Percentiles rank a stretch among this genome's conserved stretches.
Conservation (phyloP, 768 basidiomycete genomes). For the Cyathus striatus region DNA sequence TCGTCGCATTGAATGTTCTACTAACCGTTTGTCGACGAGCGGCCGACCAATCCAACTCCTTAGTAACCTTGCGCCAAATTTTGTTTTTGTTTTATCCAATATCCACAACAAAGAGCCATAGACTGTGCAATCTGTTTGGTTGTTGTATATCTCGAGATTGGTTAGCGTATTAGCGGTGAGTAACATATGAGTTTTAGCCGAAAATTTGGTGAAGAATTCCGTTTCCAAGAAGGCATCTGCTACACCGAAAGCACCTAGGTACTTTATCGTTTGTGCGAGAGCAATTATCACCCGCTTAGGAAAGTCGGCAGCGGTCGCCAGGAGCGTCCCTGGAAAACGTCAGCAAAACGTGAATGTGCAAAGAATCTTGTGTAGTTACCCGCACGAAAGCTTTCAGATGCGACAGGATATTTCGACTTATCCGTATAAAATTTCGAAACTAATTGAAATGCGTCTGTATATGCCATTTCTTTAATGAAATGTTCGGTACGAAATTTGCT, state of each 20-base stretch:
- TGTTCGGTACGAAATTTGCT: conserved; percentile 59
- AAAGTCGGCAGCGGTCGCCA: conserved; percentile 60
- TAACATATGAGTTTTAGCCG: conserved; percentile 77
- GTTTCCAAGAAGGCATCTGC: conserved; percentile 76
- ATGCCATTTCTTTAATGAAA: conserved; percentile 48
- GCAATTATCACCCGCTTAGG: conserved; percentile 68
- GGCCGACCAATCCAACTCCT: conserved; percentile 86
- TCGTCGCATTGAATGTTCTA: conserved; percentile 5
- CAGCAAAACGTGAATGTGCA: background rate
- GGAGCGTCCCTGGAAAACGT: conserved; percentile 42
- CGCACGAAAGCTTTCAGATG: conserved; percentile 39
- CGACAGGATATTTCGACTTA: conserved; percentile 30
- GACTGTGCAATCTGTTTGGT: conserved; percentile 73
- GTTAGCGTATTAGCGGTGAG: conserved; percentile 83
- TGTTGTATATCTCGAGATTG: conserved; percentile 91
- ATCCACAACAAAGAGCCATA: conserved; percentile 81
- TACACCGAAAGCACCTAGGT: conserved; percentile 71
- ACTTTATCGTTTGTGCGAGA: conserved; percentile 65
- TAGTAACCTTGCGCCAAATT: conserved; percentile 82
- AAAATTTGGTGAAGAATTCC: conserved; percentile 74
- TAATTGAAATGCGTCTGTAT: conserved; percentile 64
- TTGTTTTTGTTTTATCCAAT: conserved; percentile 82
- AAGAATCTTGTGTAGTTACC: conserved; percentile 22
- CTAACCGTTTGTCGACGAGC: conserved; percentile 64
- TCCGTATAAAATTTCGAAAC: conserved; percentile 65